Base-by-base conservation (phyloP, 176 grass and related monocot genomes). In the Rhynchospora pubera region DNA sequence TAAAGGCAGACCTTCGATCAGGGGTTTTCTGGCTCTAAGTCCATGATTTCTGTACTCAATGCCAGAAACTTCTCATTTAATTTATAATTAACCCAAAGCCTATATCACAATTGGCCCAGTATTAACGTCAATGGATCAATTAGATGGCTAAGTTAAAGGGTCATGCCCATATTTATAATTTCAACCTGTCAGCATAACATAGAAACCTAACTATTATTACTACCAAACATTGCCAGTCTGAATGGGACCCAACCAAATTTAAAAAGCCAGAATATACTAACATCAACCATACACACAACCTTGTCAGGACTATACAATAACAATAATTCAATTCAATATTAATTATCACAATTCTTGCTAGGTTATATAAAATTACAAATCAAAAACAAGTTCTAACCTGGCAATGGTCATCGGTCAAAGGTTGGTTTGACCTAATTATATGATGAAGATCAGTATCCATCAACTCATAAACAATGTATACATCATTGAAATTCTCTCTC, bases 401-500 rank as follows among this genome's bases (percentile, higher is more conserved):
- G 76, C 95, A 98, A 69, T 98, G 95, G 46, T 94, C 95, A 88
- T 93, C 90, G 7, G 92, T 98, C 72, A 98, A 87, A 84, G 84
- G 30, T 87, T 98, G 95, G 67, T 91, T 94, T 51, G 95, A 98
- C 81, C 85, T 89, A 24, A 98, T 88, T 60, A 98, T 91, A 61
- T 91, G 95, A 50, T 98, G 95, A 84, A 98, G 92, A 82, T 98
- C 95, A 50, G 92, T 98, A 82, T 98, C 92, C 95, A 98, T 98
- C 83, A 94, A 79, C 82, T 98, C 92, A 5, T 87, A 98, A 44
- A 98, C 95, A 11, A 98, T 94, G 46, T 98, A 98, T 42, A 98
- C 95, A 83, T 98, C 95, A 24, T 98, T 98, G 90, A 98, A 94
- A 51, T 88, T 98, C 69, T 98, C 92, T 84, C 85, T 86, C 79